phyloP scores from a whole-genome alignment of 768 basidiomycete genomes.

The Cystofilobasidium bisporidii region DNA sequence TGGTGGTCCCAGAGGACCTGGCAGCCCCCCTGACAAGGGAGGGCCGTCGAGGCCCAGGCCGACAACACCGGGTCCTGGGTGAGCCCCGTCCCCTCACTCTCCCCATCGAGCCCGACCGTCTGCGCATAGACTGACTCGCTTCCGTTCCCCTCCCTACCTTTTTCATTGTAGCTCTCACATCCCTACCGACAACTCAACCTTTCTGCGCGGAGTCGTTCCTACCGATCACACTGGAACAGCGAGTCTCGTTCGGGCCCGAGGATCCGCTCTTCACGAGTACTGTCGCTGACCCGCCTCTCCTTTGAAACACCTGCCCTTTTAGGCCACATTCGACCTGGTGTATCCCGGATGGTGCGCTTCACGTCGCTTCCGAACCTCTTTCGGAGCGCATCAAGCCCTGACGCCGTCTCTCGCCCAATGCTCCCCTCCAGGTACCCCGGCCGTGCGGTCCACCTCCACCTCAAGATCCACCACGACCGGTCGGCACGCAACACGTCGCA shows the following conservation, averaged over 20 bases:
- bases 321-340: neutral
- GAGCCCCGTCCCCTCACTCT: no score
- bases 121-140: no score
- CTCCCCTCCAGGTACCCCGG: neutral
- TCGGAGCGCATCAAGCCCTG: neutral
- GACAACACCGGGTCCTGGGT: neutral
- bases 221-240: neutral
- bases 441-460: neutral
- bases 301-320: no score
- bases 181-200: neutral
- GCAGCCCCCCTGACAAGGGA: neutral
- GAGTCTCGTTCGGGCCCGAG: neutral
- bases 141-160: no score
- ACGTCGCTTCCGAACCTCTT: neutral
- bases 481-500: constrained; percentile 3
- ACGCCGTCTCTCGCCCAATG: neutral
- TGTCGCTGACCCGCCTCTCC: no score
- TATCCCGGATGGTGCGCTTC: neutral
- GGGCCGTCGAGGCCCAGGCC: neutral
- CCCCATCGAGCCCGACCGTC: no score
- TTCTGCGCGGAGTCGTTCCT: neutral
- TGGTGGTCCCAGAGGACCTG: neutral
- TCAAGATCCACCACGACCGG: constrained; percentile 1
- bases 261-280: no score
- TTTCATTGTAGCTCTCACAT: neutral